A percentile compares a stretch with the other conserved stretches of the same genome.
Conservation (phyloP, 306 rosid genomes). For the Trifolium subterraneum region DNA sequence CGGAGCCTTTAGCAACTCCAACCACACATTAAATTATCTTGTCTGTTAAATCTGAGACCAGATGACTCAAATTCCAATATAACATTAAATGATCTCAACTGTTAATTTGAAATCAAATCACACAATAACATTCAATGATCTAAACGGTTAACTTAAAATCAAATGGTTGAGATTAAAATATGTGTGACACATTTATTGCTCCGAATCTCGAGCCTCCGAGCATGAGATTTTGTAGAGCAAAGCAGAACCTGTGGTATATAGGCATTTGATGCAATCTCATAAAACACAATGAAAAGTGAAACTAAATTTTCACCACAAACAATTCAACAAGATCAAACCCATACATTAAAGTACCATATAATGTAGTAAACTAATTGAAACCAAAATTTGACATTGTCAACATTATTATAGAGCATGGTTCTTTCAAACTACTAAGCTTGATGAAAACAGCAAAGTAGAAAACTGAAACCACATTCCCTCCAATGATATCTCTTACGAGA, state of each 20-base stretch:
- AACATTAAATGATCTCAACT: not conserved
- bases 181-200: not conserved
- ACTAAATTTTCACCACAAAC: conserved; percentile 1
- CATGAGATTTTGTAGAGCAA: conserved; percentile 2
- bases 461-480: conserved; percentile 24
- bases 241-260: not conserved
- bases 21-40: not conserved
- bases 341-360: not conserved
- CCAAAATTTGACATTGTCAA: conserved; percentile 4
- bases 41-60: not conserved
- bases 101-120: too few species aligned
- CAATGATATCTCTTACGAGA: conserved; percentile 33
- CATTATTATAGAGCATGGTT: conserved; percentile 11
- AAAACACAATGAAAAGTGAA: not conserved
- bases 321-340: not conserved
- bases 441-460: conserved; percentile 16
- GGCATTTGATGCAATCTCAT: conserved; percentile 11
- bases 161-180: not conserved
- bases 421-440: conserved; percentile 35
- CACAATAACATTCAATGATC: too few species aligned
- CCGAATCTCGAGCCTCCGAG: not conserved
- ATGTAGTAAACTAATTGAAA: conserved; percentile 11
- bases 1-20: not conserved
- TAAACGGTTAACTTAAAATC: not conserved
- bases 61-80: not conserved